Percentiles rank a stretch among this genome's conserved stretches.
Conservation (phyloP, 495 filamentous ascomycete species). For the Penicillium cinerascens region DNA sequence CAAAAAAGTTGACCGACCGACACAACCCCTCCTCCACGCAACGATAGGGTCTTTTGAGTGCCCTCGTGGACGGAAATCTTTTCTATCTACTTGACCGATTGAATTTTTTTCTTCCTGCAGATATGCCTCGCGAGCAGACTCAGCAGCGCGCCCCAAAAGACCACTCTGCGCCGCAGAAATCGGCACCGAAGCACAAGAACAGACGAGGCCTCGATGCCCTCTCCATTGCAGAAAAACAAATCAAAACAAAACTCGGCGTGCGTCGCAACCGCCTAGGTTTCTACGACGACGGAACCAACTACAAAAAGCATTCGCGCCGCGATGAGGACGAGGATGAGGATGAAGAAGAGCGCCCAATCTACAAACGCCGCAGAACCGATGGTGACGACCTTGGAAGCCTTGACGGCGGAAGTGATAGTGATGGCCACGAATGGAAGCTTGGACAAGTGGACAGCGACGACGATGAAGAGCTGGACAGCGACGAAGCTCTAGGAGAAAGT, state of each 20-base stretch:
- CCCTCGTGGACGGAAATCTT: conserved; percentile 3
- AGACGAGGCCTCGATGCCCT: conserved; percentile 76
- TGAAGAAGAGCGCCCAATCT: conserved; percentile 47
- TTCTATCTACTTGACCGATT: conserved; percentile 2
- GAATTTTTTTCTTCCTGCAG: conserved; percentile 7
- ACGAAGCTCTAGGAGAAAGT: conserved; percentile 88
- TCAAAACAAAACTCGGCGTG: conserved; percentile 47
- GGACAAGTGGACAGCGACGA: conserved; percentile 72
- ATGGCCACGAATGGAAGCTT: conserved; percentile 84
- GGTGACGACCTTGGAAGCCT: conserved; percentile 40
- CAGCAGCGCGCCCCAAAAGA: conserved; percentile 44
- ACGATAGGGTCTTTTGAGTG: conserved; percentile 9
- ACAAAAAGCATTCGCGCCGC: conserved; percentile 38
- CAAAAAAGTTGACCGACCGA: conserved; percentile 28
- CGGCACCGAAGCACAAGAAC: conserved; percentile 45
- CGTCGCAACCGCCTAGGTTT: conserved; percentile 57
- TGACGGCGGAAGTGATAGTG: conserved; percentile 71
- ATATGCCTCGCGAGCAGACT: conserved; percentile 68
- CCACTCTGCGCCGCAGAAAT: conserved; percentile 43
- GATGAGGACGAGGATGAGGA: conserved; percentile 42
- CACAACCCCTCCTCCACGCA: conserved; percentile 17
- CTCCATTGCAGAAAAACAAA: conserved; percentile 69
- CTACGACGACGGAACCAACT: conserved; percentile 46
- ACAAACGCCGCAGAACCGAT: conserved; percentile 42
- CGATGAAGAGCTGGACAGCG: conserved; percentile 82